Base-by-base conservation (phyloP, 805 yeast genomes). In the Ogataea nitratoaversa region DNA sequence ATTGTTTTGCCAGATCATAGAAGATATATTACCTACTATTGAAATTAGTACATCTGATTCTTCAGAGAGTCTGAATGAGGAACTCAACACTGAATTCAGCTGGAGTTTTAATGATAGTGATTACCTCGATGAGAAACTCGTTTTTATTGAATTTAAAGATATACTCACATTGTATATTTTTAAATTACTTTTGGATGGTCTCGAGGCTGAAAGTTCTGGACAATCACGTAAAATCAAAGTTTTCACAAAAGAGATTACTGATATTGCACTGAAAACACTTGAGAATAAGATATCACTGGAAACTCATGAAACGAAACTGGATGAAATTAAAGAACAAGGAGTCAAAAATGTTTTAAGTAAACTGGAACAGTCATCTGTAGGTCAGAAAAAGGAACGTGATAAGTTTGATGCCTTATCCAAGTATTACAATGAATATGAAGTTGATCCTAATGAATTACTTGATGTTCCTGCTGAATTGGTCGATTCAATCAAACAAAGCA, bases 381-480 rank as follows among this genome's bases (percentile, higher is more conserved):
- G 20, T 17, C 24, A 13, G 20, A 24, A 22, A 14, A 30, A 5
- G 13, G 30, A n/a, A 24, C 14, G 14, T 7, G 41, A 37, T 14
- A 42, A 41, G 23, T 20, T 44, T 20, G 44, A 44, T 18, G 34
- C 54, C 53, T 13, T 47, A 16, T 30, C 37, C 3, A 31, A 25
- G 4, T 37, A 34, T 22, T 44, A 54, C 20, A 43, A 46, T 11
- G 48, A 46, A 3, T 80, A 81, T 53, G 67, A 70, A 39, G 74
- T 81, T 24, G 83, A 81, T 52, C 66, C 70, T n/a, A 61, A 65
- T 34, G 85, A 79, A 49, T 55, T 81, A 39, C 61, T 68, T 12
- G 85, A 77, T 47, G 72, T 80, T 4, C 84, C 86, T 2, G 57
- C 61, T 19, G 72, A 73, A 19, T 63, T 75, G 65, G 57, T 72